phyloP scores from a whole-genome alignment of 331 rosid species.

The Acacia pycnantha region DNA sequence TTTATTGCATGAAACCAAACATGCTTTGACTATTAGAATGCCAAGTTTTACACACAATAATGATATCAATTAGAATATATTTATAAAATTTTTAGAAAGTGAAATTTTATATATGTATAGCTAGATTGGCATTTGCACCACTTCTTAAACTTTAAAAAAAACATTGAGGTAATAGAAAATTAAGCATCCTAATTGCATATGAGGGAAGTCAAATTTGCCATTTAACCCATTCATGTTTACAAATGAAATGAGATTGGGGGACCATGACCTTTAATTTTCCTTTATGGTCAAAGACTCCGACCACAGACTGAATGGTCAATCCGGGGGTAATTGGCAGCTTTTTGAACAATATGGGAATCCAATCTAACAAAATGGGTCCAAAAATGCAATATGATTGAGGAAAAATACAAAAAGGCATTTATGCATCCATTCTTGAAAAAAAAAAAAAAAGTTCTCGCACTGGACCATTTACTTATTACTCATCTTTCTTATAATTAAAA shows the following conservation, averaged over 20 bases:
- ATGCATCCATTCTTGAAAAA: background rate
- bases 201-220: too few species aligned
- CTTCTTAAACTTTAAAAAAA: too few species aligned
- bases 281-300: background rate
- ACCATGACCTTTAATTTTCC: background rate
- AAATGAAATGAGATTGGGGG: background rate
- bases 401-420: background rate
- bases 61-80: background rate
- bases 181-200: too few species aligned
- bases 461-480: background rate
- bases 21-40: background rate
- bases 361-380: background rate
- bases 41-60: background rate
- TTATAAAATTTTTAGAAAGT: background rate
- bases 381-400: background rate
- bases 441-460: too few species aligned
- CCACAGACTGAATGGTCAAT: background rate
- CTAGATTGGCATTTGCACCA: too few species aligned
- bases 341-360: slow-evolving; percentile 22
- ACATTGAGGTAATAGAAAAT: too few species aligned
- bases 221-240: background rate
- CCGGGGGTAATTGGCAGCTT: background rate
- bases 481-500: background rate
- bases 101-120: too few species aligned
- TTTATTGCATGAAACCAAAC: background rate